Conservation (phyloP, 495 filamentous ascomycete species). For the Aspergillus heteromorphus region DNA sequence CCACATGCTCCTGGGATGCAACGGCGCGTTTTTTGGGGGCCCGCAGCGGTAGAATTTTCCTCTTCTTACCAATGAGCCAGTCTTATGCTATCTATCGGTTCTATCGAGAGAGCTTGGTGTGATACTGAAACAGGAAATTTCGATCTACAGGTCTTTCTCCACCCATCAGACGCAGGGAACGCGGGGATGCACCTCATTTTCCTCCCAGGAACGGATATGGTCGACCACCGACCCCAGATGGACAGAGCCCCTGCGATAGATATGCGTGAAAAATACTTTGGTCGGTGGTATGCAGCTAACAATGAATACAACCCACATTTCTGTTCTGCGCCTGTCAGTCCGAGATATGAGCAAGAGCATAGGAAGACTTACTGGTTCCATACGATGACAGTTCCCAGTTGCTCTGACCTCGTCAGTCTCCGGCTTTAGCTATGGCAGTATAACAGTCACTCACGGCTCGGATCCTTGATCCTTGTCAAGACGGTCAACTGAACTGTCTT, state of each 20-base stretch:
- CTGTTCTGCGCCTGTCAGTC: background rate
- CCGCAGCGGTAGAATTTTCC: too few species aligned
- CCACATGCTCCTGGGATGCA: too few species aligned
- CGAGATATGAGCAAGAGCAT: background rate
- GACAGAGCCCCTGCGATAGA: background rate
- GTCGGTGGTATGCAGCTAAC: constrained; percentile 8
- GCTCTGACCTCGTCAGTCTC: background rate
- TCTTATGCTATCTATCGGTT: too few species aligned
- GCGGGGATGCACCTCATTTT: too few species aligned
- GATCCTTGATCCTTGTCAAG: background rate
- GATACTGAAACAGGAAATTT: too few species aligned
- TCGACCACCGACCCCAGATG: background rate
- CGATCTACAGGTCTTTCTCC: too few species aligned
- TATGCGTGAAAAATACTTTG: constrained; percentile 5
- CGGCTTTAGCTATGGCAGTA: background rate
- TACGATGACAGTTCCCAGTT: constrained; percentile 1
- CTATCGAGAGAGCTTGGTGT: too few species aligned
- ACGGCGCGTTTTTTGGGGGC: too few species aligned
- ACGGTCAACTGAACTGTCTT: constrained; percentile 2
- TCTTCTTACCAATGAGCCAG: too few species aligned
- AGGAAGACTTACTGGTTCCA: constrained; percentile 7
- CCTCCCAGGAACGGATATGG: background rate
- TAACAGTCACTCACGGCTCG: background rate
- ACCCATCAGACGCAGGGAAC: too few species aligned
- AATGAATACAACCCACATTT: constrained; percentile 13